These are phyloP conservation scores for Acanthamoeba castellanii DNA, from an alignment of 208 protist species.

Conservation along the genomic window DNA sequence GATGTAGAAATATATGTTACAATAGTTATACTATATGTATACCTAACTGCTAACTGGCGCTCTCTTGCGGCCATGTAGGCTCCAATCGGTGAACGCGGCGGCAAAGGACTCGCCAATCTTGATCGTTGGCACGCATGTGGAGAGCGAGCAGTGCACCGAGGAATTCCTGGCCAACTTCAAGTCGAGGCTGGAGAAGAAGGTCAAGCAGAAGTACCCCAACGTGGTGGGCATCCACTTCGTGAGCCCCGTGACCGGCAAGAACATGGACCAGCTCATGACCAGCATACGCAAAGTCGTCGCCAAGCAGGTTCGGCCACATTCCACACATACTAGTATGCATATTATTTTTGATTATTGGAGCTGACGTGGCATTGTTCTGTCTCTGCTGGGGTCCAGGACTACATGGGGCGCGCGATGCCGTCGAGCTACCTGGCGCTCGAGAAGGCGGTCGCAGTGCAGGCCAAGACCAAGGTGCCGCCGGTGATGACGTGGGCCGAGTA, in stretches of 20 bases:
- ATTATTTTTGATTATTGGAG: not conserved
- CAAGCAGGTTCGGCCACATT: not conserved
- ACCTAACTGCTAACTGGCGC: not conserved
- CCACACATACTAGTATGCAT: not conserved
- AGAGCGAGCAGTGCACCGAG: conserved; percentile 41
- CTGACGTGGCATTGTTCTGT: not conserved
- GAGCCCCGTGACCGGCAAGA: conserved; percentile 36
- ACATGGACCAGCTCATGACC: conserved; percentile 1
- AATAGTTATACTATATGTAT: not conserved
- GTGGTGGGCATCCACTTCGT: conserved; percentile 51
- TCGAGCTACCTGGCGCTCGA: conserved; percentile 32
- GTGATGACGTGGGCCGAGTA: conserved; percentile 63
- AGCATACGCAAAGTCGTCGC: not conserved
- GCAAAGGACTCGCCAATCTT: conserved; percentile 22
- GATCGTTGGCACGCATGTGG: conserved; percentile 17
- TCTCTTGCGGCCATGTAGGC: not conserved
- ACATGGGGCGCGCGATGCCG: conserved; percentile 52
- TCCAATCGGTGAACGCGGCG: conserved; percentile 19
- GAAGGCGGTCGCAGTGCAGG: not conserved
- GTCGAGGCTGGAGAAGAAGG: not conserved
- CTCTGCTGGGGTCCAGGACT: not conserved
- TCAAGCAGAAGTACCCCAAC: conserved; percentile 17
- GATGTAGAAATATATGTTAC: not conserved
- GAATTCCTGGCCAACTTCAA: not conserved
- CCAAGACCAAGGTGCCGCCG: not conserved